phyloP scores from a whole-genome alignment of 2,329 filamentous ascomycete genomes.

The Didymella pinodella region DNA sequence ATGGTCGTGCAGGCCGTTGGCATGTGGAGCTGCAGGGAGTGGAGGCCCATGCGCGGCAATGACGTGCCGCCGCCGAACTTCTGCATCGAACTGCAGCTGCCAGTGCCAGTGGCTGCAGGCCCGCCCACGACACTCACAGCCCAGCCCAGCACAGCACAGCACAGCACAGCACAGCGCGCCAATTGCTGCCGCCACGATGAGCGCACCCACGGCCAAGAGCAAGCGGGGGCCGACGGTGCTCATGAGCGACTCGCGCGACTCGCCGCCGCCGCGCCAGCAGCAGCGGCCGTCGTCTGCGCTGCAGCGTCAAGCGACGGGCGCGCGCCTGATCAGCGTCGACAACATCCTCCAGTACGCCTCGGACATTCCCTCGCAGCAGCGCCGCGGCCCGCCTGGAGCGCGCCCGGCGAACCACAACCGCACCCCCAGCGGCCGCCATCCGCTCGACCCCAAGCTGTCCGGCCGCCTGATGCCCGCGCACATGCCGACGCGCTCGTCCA shows the following conservation, averaged over 20 bases:
- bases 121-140: slow-evolving; percentile 1
- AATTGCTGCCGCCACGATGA: slow-evolving; percentile 34
- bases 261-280: slow-evolving; percentile 42
- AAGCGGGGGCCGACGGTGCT: slow-evolving; percentile 51
- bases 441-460: slow-evolving; percentile 63
- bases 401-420: slow-evolving; percentile 58
- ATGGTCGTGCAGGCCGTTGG: slow-evolving; percentile 14
- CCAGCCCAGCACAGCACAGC: no score
- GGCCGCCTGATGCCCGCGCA: slow-evolving; percentile 65
- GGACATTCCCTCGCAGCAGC: slow-evolving; percentile 93
- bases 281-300: slow-evolving; percentile 30
- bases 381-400: slow-evolving; percentile 71
- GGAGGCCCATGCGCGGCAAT: slow-evolving; percentile 9
- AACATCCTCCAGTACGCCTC: slow-evolving; percentile 93
- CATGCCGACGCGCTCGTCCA: slow-evolving; percentile 86
- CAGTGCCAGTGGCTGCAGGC: not conserved
- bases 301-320: slow-evolving; percentile 48
- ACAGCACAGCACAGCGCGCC: no score
- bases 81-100: slow-evolving; percentile 4
- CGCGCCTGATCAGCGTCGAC: slow-evolving; percentile 87
- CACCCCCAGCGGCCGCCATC: slow-evolving; percentile 61
- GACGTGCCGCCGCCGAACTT: slow-evolving; percentile 22
- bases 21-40: slow-evolving; percentile 21
- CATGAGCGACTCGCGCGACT: slow-evolving; percentile 66
- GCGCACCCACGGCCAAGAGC: slow-evolving; percentile 46